Percentiles rank a stretch among this genome's conserved stretches.
Evolutionary conservation across 331 rosid species (phyloP).

Genomic region (Malus hybrid): DNA sequence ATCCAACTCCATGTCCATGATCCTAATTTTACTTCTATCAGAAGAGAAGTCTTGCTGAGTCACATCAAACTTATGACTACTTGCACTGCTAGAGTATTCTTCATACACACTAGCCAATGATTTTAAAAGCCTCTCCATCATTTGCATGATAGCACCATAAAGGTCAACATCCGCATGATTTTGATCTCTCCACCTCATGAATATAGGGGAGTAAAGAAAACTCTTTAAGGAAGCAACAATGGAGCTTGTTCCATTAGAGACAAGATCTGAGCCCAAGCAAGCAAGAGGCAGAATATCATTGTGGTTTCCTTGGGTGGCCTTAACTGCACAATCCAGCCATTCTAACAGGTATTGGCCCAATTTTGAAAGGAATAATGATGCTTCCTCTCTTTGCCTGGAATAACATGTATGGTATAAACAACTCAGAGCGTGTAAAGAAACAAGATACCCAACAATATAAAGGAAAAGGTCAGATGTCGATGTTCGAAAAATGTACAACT

Average conservation of each 20-base stretch:
- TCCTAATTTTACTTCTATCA: constrained; percentile 51
- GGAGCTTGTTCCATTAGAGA: constrained; percentile 35
- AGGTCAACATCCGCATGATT: constrained; percentile 34
- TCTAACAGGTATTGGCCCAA: constrained; percentile 45
- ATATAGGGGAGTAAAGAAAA: constrained; percentile 63
- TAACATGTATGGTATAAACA: neutral
- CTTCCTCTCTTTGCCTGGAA: constrained; percentile 52
- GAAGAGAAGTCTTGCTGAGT: constrained; percentile 25
- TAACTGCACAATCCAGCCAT: constrained; percentile 48
- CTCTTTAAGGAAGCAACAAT: constrained; percentile 46
- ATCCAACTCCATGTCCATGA: constrained; percentile 83
- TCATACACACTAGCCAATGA: constrained; percentile 55
- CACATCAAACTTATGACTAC: constrained; percentile 35
- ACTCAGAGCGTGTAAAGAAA: neutral
- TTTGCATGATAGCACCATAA: constrained; percentile 40
- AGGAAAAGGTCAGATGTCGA: constrained; percentile 12
- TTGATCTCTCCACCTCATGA: constrained; percentile 33
- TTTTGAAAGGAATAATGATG: constrained; percentile 44
- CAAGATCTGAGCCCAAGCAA: constrained; percentile 43
- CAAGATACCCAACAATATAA: constrained; percentile 1
- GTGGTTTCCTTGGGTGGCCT: constrained; percentile 41
- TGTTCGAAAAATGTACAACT: neutral
- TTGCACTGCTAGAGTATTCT: constrained; percentile 43
- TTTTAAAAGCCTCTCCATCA: constrained; percentile 55
- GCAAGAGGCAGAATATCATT: constrained; percentile 28